Evolutionary conservation across 805 yeast species (phyloP), one percentile per base, ranked within the genome.

Genomic region (Ogataea ramenticola): DNA sequence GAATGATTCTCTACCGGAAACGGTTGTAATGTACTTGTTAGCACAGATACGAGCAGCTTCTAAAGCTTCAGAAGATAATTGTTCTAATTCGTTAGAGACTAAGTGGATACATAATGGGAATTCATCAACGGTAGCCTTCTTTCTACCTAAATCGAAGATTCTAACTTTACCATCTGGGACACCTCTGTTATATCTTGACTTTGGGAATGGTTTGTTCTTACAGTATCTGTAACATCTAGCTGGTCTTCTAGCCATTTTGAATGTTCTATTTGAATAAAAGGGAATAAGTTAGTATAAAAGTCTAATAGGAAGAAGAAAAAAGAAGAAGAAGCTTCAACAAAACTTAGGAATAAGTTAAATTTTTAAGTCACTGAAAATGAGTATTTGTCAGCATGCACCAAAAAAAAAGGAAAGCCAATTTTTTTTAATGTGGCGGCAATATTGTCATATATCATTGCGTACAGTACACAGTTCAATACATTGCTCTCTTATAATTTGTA

Each of bases 181-280:
- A 79, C 97, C 98, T 84, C 99, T 91, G 91, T 93, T 93, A 89
- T 90, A 93, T 80, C 99, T 90, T 68, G 98, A 90, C 84, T 93
- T 93, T 80, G 99, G 99, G 86, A 82, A 93, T 69, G 99, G 99
- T 83, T 93, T 93, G 96, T 93, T 93, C 87, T 93, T 93, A 86
- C 96, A 95, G 95, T 91, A 93, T 82, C 99, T 89, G 96, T 93
- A 93, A 82, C 99, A 93, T 85, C 98, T 88, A 83, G 99, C 99
- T 77, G 99, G 99, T 86, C 98, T 91, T 81, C 98, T 89, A 75
- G 98, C 97, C 98, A 91, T 91, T 72, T 83, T 86, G 80, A 72
- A 70, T 55, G 27, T 46, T 51, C 51, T 50, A 48, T 21, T 41
- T 10, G 36, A 45, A 38, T 20, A 30, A 30, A 39, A 36, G 19